Evolutionary conservation across 2,329 filamentous ascomycete species (phyloP).

Genomic region (Cordyceps militaris): DNA sequence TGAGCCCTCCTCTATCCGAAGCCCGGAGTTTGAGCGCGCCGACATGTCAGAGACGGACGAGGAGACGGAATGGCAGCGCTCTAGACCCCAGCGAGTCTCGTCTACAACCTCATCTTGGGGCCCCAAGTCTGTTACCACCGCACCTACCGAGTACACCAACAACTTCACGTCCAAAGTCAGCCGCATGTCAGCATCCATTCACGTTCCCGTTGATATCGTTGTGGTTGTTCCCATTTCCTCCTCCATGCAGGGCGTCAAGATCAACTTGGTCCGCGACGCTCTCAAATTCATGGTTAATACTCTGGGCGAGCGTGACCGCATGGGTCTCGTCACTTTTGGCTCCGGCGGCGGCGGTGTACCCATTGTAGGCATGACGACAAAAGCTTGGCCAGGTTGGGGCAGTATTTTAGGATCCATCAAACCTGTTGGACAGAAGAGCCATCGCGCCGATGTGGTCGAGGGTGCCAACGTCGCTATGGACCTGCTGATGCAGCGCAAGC

Average conservation of each 20-base stretch:
- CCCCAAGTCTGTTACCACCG: conserved; percentile 75
- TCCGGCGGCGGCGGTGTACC: conserved; percentile 90
- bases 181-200: conserved; percentile 47
- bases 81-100: conserved; percentile 61
- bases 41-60: conserved; percentile 81
- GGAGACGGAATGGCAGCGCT: conserved; percentile 69
- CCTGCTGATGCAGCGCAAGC: conserved; percentile 93
- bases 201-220: conserved; percentile 91
- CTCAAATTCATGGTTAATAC: conserved; percentile 86
- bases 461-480: conserved; percentile 99
- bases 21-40: conserved; percentile 68
- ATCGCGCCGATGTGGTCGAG: conserved; percentile 93
- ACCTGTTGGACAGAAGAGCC: conserved; percentile 91
- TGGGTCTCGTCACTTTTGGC: conserved; percentile 96
- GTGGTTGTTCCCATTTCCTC: conserved; percentile 96
- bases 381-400: conserved; percentile 86
- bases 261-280: conserved; percentile 85
- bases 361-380: conserved; percentile 96
- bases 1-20: conserved; percentile 56
- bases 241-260: conserved; percentile 99
- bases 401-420: conserved; percentile 81
- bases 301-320: conserved; percentile 86
- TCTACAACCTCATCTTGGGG: conserved; percentile 80
- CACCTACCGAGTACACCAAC: conserved; percentile 85
- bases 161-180: conserved; percentile 51